These are phyloP conservation scores for Thuidium tamariscinum DNA, from an alignment of 225 moss, liverwort and hornwort genomes.

Conservation along the genomic window DNA sequence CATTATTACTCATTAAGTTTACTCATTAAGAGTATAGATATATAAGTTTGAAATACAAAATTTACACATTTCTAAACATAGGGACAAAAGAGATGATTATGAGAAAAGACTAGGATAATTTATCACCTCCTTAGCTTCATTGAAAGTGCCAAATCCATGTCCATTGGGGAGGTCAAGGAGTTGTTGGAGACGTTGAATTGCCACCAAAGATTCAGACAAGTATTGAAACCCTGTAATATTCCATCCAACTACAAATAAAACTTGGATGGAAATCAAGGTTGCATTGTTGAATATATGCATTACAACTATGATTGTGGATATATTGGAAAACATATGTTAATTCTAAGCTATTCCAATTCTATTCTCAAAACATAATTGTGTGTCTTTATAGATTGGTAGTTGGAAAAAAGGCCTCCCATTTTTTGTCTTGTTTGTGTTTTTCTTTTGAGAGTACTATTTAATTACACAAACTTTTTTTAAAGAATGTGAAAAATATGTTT, in stretches of 20 bases:
- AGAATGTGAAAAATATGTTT: too few relatives aligned
- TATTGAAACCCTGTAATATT: slow-evolving; percentile 8
- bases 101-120: too few relatives aligned
- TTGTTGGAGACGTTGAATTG: slow-evolving; percentile 43
- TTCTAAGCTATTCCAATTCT: background rate
- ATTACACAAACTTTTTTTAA: too few relatives aligned
- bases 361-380: background rate
- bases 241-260: background rate
- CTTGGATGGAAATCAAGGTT: background rate
- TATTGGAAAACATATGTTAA: background rate
- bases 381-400: too few relatives aligned
- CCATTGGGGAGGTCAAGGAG: slow-evolving; percentile 60
- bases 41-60: background rate
- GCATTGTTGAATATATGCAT: background rate
- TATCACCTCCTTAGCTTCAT: background rate
- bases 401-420: too few relatives aligned
- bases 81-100: too few relatives aligned
- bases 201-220: slow-evolving; percentile 36
- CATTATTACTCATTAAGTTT: background rate
- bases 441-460: too few relatives aligned
- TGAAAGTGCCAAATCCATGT: slow-evolving; percentile 3
- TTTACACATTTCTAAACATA: background rate
- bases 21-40: background rate
- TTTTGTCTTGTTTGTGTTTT: too few relatives aligned
- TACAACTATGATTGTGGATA: background rate